Evolutionary conservation across 352 stramenopile species (phyloP).

Genomic region (Phytophthora nicotianae): DNA sequence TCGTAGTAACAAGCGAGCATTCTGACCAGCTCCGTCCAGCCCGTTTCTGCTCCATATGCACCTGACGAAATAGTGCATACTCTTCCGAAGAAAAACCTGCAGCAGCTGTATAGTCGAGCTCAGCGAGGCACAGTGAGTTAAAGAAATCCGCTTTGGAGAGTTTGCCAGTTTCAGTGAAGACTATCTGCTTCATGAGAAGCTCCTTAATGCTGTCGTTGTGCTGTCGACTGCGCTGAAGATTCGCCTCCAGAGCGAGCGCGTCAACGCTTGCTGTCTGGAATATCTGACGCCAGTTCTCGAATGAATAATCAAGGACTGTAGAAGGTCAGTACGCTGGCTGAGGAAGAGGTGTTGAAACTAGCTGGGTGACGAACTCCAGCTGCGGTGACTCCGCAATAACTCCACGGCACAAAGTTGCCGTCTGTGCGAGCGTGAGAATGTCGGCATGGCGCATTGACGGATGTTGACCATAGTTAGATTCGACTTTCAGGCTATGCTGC

Average conservation of each 20-base stretch:
- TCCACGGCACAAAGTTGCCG: background rate
- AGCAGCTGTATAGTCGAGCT: background rate
- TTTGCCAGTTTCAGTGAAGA: background rate
- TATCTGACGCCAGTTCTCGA: background rate
- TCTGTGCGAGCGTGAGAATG: background rate
- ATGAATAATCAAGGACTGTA: background rate
- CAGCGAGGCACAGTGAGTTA: background rate
- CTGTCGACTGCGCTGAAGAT: background rate
- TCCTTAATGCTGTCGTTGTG: background rate
- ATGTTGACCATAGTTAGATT: background rate
- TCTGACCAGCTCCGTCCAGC: background rate
- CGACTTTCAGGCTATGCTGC: background rate
- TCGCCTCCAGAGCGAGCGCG: background rate
- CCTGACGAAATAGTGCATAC: background rate
- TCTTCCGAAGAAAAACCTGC: background rate
- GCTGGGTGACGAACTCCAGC: background rate
- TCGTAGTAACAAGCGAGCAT: background rate
- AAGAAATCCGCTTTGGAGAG: background rate
- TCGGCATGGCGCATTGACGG: background rate
- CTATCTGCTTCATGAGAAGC: background rate
- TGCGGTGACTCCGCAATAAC: background rate
- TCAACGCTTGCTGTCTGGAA: background rate
- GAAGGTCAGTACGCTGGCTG: background rate
- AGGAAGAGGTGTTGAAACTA: background rate
- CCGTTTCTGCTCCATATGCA: background rate